Conservation (phyloP, 768 basidiomycete genomes). For the Terana coerulea region DNA sequence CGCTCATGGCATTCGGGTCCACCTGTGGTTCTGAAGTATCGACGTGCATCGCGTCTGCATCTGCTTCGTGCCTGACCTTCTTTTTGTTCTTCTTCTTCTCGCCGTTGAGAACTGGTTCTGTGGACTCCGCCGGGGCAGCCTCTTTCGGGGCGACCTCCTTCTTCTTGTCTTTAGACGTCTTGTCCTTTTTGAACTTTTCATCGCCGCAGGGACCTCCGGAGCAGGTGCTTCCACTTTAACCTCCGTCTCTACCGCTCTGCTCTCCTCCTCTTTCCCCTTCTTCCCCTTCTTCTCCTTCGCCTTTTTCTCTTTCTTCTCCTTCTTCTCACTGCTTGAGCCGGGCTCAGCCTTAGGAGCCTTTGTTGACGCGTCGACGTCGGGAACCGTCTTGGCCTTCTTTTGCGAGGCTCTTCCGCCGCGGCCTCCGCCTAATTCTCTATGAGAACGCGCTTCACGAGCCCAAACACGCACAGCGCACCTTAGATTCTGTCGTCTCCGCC, state of each 20-base stretch:
- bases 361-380: constrained; percentile 11
- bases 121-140: constrained; percentile 14
- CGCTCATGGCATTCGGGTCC: constrained; percentile 21
- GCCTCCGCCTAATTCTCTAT: neutral
- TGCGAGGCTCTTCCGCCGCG: constrained; percentile 18
- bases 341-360: neutral
- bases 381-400: constrained; percentile 13
- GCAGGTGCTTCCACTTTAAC: no score
- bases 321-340: constrained; percentile 2
- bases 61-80: constrained; percentile 11
- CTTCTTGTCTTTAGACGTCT: constrained; percentile 19
- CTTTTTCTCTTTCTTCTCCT: constrained; percentile 23
- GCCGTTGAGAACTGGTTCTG: constrained; percentile 17
- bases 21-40: constrained; percentile 16
- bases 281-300: constrained; percentile 15
- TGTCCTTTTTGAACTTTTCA: constrained; percentile 13
- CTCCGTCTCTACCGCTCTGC: constrained; percentile 18
- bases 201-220: no score
- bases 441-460: neutral
- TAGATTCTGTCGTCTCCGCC: constrained; percentile 1
- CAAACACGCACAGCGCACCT: neutral
- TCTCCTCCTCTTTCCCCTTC: constrained; percentile 6
- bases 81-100: constrained; percentile 24
- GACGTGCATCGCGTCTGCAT: constrained; percentile 7
- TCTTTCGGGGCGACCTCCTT: neutral